Evolutionary conservation across 1,284 basidiomycete species (phyloP).

Genomic region (Papiliotrema flavescens): DNA sequence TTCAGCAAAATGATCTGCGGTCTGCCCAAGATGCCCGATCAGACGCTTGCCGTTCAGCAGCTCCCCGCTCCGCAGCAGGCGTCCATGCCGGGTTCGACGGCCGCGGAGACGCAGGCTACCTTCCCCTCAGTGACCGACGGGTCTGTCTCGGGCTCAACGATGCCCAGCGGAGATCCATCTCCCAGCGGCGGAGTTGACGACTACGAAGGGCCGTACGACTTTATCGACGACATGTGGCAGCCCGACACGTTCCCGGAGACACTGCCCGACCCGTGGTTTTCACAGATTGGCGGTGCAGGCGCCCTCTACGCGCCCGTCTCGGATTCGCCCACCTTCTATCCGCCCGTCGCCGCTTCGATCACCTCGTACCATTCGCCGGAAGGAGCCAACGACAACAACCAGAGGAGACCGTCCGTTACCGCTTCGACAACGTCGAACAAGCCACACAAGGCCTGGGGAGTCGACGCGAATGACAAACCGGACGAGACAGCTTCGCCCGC

Average conservation of each 20-base stretch:
- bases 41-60: too few species aligned
- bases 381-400: neutral
- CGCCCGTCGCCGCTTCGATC: slow-evolving; percentile 2
- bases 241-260: slow-evolving; percentile 37
- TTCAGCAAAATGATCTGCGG: slow-evolving; percentile 48
- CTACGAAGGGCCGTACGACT: slow-evolving; percentile 7
- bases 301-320: slow-evolving; percentile 18
- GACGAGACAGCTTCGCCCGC: slow-evolving; percentile 4
- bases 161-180: neutral
- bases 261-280: slow-evolving; percentile 47
- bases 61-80: neutral
- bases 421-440: slow-evolving; percentile 9
- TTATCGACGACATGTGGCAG: slow-evolving; percentile 39
- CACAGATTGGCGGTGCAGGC: slow-evolving; percentile 33
- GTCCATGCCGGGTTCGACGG: neutral
- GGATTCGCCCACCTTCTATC: neutral
- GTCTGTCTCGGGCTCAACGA: neutral
- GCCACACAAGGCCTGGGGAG: slow-evolving; percentile 47
- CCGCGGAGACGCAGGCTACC: neutral
- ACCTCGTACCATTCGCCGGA: neutral
- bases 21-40: slow-evolving; percentile 35
- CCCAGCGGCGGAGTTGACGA: slow-evolving; percentile 2
- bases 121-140: neutral
- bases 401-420: slow-evolving; percentile 1
- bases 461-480: slow-evolving; percentile 36